A percentile compares a stretch with the other conserved stretches of the same genome.
Evolutionary conservation across 2,329 filamentous ascomycete species (phyloP).

Genomic region (Ambrosiella cleistominuta): DNA sequence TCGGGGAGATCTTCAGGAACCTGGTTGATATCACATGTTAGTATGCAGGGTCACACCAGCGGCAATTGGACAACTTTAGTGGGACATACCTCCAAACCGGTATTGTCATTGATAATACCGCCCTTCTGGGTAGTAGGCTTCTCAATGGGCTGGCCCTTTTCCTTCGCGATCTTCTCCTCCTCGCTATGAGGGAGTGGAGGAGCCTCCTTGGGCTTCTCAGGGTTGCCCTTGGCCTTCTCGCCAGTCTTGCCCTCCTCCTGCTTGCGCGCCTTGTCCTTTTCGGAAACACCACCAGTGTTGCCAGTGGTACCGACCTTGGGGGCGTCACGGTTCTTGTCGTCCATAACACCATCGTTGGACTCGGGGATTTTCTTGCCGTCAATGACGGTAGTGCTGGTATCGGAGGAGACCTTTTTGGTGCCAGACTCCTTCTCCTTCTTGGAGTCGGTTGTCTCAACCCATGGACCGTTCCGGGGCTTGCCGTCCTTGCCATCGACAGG

Average conservation of each 20-base stretch:
- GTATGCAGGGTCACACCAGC: neutral
- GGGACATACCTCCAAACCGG: constrained; percentile 40
- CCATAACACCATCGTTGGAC: constrained; percentile 73
- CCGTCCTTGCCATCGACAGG: constrained; percentile 88
- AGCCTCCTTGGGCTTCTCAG: constrained; percentile 69
- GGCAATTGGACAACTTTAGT: neutral
- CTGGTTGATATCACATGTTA: constrained; percentile 24
- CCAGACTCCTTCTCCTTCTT: constrained; percentile 15
- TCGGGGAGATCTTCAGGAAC: constrained; percentile 69
- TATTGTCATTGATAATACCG: constrained; percentile 14
- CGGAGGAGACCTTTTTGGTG: constrained; percentile 23
- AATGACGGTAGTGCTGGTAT: constrained; percentile 33
- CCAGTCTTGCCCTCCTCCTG: constrained; percentile 47
- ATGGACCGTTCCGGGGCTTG: constrained; percentile 78
- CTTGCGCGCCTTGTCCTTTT: constrained; percentile 64
- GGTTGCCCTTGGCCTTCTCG: constrained; percentile 53
- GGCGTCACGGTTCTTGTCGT: constrained; percentile 57
- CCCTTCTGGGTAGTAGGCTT: constrained; percentile 12
- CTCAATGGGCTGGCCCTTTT: constrained; percentile 21
- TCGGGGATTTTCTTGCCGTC: constrained; percentile 45
- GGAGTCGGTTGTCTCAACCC: constrained; percentile 38
- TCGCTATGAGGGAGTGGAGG: constrained; percentile 70
- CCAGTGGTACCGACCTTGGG: constrained; percentile 78
- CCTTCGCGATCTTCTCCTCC: constrained; percentile 42
- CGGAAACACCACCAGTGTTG: constrained; percentile 74